Evolutionary conservation across 768 basidiomycete genomes (phyloP).

Genomic region (Macrolepiota fuliginosa): DNA sequence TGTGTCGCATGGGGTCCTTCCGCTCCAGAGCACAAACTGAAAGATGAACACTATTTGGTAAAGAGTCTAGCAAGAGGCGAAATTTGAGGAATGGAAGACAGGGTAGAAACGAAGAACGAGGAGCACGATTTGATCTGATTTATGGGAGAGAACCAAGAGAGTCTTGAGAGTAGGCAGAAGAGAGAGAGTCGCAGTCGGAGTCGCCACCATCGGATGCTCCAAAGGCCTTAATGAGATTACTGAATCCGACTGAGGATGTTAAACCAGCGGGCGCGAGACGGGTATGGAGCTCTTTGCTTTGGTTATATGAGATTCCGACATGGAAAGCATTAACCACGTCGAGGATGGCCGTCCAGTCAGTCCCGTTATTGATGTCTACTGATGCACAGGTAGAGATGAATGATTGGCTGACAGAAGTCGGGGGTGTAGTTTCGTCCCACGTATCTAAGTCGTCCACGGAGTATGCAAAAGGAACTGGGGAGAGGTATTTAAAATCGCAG

Average conservation of each 20-base stretch:
- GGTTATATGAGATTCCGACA: neutral
- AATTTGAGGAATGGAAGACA: no score
- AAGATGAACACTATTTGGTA: no score
- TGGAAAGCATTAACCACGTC: neutral
- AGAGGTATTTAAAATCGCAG: neutral
- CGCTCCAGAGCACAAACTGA: no score
- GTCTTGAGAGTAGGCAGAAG: neutral
- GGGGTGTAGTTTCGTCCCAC: neutral
- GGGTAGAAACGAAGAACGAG: no score
- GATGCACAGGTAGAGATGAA: neutral
- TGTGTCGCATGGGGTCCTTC: no score
- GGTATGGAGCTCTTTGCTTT: neutral
- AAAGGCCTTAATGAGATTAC: neutral
- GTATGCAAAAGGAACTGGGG: neutral
- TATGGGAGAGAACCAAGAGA: constrained; percentile 5
- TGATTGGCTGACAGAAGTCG: neutral
- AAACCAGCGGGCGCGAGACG: neutral
- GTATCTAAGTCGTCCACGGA: neutral
- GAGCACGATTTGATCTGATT: no score
- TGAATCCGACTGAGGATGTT: neutral
- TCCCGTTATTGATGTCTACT: neutral
- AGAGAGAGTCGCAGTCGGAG: neutral
- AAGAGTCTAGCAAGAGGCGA: no score
- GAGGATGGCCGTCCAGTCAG: neutral
- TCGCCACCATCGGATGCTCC: neutral